These are phyloP conservation scores for Tubosaeta sp. DNA, from an alignment of 768 basidiomycete species.

Conservation along the genomic window DNA sequence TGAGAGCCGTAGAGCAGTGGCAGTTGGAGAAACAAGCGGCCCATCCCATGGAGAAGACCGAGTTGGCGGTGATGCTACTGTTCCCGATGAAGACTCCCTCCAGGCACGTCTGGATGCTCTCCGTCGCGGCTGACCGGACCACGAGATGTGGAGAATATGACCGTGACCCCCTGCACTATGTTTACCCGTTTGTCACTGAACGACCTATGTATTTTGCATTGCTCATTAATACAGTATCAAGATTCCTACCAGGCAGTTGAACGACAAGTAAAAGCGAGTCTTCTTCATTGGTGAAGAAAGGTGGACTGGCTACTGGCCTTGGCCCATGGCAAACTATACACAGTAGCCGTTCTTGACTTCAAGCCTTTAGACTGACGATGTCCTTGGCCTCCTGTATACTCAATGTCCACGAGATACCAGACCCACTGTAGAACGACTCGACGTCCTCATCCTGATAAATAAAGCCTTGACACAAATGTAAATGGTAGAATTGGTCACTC, in stretches of 20 bases:
- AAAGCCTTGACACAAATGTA: conserved; percentile 1
- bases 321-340: background rate
- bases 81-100: conserved; percentile 85
- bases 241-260: background rate
- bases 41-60: conserved; percentile 36
- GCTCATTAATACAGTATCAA: background rate
- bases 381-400: conserved; percentile 71
- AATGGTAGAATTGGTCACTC: conserved; percentile 4
- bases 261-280: background rate
- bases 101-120: conserved; percentile 93
- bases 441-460: conserved; percentile 80
- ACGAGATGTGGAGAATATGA: background rate
- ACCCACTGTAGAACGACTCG: conserved; percentile 90
- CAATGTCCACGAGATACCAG: conserved; percentile 87
- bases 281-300: background rate
- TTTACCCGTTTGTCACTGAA: conserved; percentile 2
- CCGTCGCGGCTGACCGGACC: conserved; percentile 53
- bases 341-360: background rate
- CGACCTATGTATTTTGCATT: conserved; percentile 3
- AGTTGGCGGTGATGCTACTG: conserved; percentile 36
- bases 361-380: conserved; percentile 55
- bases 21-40: conserved; percentile 61
- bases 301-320: too few species aligned
- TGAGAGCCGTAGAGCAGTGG: conserved; percentile 73
- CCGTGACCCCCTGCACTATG: background rate